phyloP scores from a whole-genome alignment of 345 rosid species.

The Mercurialis annua region DNA sequence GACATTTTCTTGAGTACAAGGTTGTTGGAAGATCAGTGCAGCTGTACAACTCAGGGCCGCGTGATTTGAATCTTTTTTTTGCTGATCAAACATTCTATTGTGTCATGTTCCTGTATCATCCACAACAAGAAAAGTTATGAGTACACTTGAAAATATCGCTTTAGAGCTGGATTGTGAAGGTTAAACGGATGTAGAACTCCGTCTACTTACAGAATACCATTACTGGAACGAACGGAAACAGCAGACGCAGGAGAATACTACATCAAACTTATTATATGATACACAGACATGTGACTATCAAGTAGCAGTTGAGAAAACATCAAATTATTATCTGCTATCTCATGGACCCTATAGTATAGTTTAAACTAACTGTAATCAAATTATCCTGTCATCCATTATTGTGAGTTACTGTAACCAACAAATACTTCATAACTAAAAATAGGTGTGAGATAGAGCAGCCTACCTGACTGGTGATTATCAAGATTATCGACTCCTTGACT shows the following conservation, averaged over 20 bases:
- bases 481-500: constrained; percentile 45
- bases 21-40: constrained; percentile 9
- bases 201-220: no score
- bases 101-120: constrained; percentile 23
- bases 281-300: neutral
- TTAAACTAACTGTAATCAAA: neutral
- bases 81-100: constrained; percentile 11
- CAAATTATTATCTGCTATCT: neutral
- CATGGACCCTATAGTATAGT: neutral
- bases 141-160: neutral
- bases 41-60: constrained; percentile 6
- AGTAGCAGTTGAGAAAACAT: no score
- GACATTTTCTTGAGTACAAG: neutral
- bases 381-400: neutral
- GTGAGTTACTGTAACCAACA: neutral
- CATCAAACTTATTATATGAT: no score
- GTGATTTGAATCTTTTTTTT: constrained; percentile 12
- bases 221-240: neutral
- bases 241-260: no score
- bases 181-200: neutral
- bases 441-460: constrained; percentile 11
- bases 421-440: neutral
- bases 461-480: constrained; percentile 50
- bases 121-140: constrained; percentile 1
- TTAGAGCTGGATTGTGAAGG: neutral